phyloP scores from a whole-genome alignment of 352 stramenopile species.

The Globisporangium parvum region DNA sequence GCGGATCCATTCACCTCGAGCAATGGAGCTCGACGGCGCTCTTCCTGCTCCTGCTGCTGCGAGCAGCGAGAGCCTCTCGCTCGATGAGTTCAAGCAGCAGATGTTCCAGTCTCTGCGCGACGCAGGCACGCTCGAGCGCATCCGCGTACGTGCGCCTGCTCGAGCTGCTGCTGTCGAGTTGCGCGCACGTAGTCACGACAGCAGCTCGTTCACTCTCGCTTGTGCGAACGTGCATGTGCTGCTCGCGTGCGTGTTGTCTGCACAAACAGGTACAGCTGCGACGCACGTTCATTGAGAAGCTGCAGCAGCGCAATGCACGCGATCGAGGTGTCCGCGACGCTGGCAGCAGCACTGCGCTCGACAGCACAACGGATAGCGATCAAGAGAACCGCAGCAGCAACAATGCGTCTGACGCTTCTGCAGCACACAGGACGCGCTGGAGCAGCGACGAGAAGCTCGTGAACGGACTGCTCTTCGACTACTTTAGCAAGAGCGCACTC shows the following conservation, averaged over 20 bases:
- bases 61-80: slow-evolving; percentile 27
- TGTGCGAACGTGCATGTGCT: neutral
- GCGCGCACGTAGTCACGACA: neutral
- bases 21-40: neutral
- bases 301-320: slow-evolving; percentile 32
- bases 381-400: neutral
- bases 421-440: slow-evolving; percentile 15
- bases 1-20: slow-evolving; percentile 75
- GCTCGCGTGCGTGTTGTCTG: no score
- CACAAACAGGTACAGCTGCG: slow-evolving; percentile 49
- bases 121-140: slow-evolving; percentile 50
- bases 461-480: slow-evolving; percentile 54
- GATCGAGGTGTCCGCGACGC: neutral
- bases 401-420: neutral
- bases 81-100: slow-evolving; percentile 58
- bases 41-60: neutral
- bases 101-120: slow-evolving; percentile 72
- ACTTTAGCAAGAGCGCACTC: slow-evolving; percentile 34
- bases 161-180: neutral
- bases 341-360: neutral
- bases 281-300: slow-evolving; percentile 65
- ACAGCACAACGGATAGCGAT: neutral
- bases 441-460: slow-evolving; percentile 46
- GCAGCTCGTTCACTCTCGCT: neutral
- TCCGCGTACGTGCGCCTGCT: slow-evolving; percentile 48